Evolutionary conservation across 1,139 yeast species (phyloP), one percentile per base, ranked within the genome.

Genomic region (Nadsonia starkeyi-henricii): DNA sequence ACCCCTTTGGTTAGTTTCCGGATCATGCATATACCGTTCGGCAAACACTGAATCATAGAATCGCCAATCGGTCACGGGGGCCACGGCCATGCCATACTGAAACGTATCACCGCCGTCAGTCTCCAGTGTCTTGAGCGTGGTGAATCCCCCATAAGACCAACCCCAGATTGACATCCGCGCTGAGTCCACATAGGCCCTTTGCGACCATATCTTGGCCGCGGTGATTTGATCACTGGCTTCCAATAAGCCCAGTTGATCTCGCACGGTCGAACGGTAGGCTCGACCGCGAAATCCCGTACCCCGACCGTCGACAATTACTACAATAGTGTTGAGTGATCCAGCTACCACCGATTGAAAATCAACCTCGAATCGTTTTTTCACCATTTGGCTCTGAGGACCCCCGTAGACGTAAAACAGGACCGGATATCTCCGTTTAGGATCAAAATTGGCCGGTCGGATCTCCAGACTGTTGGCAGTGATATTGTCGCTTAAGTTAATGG

Each of bases 261-360:
- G 76, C 0, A 91, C 93, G 66, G 73, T 79, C 0, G 84, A 66
- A 58, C 79, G 75, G 62, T 76, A 81, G 43, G 69, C 67, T 83
- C 96, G 85, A 7, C 95, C 95, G 64, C 79, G 78, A 33, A 84
- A 88, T 2, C 89, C 95, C 0, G 98, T 89, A 1, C 98, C 98
- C 57, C 98, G 72, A 8, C 98, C 98, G 58, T 91, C 99, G 37
- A 91, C 81, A 36, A 80, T 76, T 41, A 91, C 73, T 0, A 89
- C 86, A 37, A 91, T 74, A 0, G 86, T 81, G 57, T 84, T 81
- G 48, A 84, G 65, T 2, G 75, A 69, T 1, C 95, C 78, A n/a
- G 85, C 75, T 1, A 81, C 74, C 9, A 81, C 72, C 44, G 82
- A 82, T 58, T 83, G 84, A 62, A 85, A 85, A 41, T 77, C 83